Conservation (phyloP, 257 asterid genomes). For the Henckelia pumila region DNA sequence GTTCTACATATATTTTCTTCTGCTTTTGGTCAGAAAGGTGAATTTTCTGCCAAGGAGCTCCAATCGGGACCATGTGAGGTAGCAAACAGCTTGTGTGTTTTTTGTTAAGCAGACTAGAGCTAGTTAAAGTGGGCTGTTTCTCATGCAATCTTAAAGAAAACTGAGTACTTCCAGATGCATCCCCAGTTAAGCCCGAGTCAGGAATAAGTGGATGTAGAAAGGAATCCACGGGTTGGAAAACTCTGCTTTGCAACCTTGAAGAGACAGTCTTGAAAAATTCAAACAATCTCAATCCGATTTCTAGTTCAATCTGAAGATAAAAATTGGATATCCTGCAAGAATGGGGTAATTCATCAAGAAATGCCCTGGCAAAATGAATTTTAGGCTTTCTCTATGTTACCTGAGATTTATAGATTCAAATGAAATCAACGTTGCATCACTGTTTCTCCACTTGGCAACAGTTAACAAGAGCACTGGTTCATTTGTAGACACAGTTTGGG, state of each 20-base stretch:
- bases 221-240: slow-evolving; percentile 44
- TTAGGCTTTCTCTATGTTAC: slow-evolving; percentile 31
- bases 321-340: slow-evolving; percentile 77
- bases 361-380: slow-evolving; percentile 22
- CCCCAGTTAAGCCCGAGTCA: slow-evolving; percentile 37
- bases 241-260: slow-evolving; percentile 58
- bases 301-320: slow-evolving; percentile 91
- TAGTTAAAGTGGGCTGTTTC: slow-evolving; percentile 30
- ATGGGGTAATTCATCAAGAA: slow-evolving; percentile 23
- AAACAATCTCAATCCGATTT: slow-evolving; percentile 68
- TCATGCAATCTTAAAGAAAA: slow-evolving; percentile 37
- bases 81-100: slow-evolving; percentile 40
- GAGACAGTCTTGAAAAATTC: slow-evolving; percentile 64
- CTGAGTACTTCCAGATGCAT: slow-evolving; percentile 32
- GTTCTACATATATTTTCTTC: slow-evolving; percentile 83
- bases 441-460: slow-evolving; percentile 86
- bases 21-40: slow-evolving; percentile 65
- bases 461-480: slow-evolving; percentile 79
- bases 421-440: slow-evolving; percentile 67
- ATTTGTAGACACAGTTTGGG: slow-evolving; percentile 38
- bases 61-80: slow-evolving; percentile 73
- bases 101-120: slow-evolving; percentile 35
- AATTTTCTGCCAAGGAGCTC: slow-evolving; percentile 99
- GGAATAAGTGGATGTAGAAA: slow-evolving; percentile 46
- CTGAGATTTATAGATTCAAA: slow-evolving; percentile 76